Conservation (phyloP, 768 basidiomycete species). For the Multifurca ochricompacta region DNA sequence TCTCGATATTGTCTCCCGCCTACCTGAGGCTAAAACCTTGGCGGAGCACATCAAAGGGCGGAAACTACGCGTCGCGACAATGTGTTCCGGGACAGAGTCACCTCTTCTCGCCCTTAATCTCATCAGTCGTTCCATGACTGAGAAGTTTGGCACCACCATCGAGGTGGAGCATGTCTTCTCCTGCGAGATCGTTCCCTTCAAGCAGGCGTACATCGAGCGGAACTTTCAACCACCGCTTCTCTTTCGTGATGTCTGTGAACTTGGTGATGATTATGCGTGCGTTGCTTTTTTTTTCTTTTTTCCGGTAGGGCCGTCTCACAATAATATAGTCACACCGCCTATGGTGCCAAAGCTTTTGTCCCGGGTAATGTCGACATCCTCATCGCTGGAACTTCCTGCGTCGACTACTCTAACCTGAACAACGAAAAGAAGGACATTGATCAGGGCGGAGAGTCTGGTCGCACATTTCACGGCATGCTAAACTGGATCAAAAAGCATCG, state of each 20-base stretch:
- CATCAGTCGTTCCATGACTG: slow-evolving; percentile 67
- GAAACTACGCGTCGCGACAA: slow-evolving; percentile 88
- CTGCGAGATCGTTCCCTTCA: slow-evolving; percentile 95
- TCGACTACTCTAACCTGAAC: slow-evolving; percentile 95
- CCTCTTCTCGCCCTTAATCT: slow-evolving; percentile 85
- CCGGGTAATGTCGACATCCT: slow-evolving; percentile 88
- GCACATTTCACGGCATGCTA: slow-evolving; percentile 94
- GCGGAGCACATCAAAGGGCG: slow-evolving; percentile 64
- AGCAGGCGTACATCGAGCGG: slow-evolving; percentile 94
- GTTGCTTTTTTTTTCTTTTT: slow-evolving; percentile 24
- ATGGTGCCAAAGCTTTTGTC: slow-evolving; percentile 77
- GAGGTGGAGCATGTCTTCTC: slow-evolving; percentile 90
- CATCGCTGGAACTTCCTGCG: slow-evolving; percentile 92
- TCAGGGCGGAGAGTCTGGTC: slow-evolving; percentile 85
- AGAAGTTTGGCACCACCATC: slow-evolving; percentile 55
- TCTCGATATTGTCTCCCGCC: slow-evolving; percentile 58
- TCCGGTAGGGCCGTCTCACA: slow-evolving; percentile 2
- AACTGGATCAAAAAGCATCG: slow-evolving; percentile 81
- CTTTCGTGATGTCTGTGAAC: slow-evolving; percentile 90
- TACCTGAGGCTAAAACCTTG: slow-evolving; percentile 58
- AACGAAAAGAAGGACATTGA: slow-evolving; percentile 87
- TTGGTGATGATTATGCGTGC: slow-evolving; percentile 71
- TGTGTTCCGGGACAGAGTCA: slow-evolving; percentile 96
- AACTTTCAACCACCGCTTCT: slow-evolving; percentile 90
- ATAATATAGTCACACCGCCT: slow-evolving; percentile 70